Conservation (phyloP, 441 rosid species). For the Eutrema salsugineum region DNA sequence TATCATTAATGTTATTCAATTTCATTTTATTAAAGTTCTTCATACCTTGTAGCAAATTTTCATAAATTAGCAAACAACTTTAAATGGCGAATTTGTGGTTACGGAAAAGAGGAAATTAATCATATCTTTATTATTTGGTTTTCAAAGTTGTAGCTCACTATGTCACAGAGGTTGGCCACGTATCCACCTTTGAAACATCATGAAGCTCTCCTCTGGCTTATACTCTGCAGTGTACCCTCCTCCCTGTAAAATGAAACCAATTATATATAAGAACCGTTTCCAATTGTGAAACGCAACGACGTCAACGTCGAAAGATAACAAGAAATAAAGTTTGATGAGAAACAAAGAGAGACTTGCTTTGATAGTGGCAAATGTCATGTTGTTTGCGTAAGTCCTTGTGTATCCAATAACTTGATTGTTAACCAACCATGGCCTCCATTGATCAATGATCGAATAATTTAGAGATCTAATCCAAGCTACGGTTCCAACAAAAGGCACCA, state of each 20-base stretch:
- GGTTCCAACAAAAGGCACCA: constrained; percentile 50
- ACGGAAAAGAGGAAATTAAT: too few species aligned
- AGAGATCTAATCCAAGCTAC: constrained; percentile 63
- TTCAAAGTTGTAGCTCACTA: background rate
- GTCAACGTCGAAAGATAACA: too few species aligned
- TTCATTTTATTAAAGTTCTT: too few species aligned
- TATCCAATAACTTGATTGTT: constrained; percentile 59
- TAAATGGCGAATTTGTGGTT: background rate
- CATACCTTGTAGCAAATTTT: too few species aligned
- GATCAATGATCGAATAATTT: constrained; percentile 45
- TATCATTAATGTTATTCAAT: too few species aligned
- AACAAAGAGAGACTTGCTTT: constrained; percentile 37
- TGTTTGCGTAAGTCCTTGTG: constrained; percentile 52
- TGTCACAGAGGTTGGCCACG: background rate
- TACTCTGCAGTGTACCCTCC: constrained; percentile 50
- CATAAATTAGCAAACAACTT: too few species aligned
- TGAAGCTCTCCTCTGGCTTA: constrained; percentile 33
- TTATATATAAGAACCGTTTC: background rate
- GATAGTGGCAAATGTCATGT: constrained; percentile 59
- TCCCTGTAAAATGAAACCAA: constrained; percentile 33
- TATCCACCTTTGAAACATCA: constrained; percentile 17
- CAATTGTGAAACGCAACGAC: background rate
- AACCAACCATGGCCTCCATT: constrained; percentile 61
- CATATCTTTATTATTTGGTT: background rate
- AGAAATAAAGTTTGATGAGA: background rate